Evolutionary conservation across 768 basidiomycete species (phyloP).

Genomic region (Steccherinum ochraceum): DNA sequence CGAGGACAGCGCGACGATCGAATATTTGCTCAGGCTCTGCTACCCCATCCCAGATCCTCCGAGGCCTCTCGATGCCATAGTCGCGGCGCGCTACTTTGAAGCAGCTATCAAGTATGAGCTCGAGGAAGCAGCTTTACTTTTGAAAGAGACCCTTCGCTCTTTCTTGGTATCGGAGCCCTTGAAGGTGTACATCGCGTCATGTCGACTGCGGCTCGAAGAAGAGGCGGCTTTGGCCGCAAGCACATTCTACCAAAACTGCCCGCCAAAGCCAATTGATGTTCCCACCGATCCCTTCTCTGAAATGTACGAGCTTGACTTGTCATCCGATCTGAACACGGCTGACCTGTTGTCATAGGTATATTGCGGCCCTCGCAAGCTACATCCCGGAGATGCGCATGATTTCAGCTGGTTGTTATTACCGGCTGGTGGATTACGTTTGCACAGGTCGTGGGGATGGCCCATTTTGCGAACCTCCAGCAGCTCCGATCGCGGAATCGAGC

Average conservation of each 20-base stretch:
- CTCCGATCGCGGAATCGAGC: not conserved
- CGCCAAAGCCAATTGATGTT: too few relatives aligned
- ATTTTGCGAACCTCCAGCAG: not conserved
- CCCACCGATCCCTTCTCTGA: too few relatives aligned
- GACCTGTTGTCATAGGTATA: not conserved
- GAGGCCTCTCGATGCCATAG: not conserved
- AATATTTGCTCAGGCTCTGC: conserved; percentile 15
- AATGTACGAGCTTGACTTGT: not conserved
- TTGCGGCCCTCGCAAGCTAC: not conserved
- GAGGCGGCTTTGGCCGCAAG: conserved; percentile 9
- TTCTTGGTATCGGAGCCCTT: conserved; percentile 5
- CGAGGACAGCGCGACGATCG: conserved; percentile 11
- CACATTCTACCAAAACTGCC: not conserved
- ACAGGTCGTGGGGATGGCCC: not conserved
- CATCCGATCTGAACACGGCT: not conserved
- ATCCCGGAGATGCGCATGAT: conserved; percentile 11
- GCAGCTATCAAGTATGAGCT: conserved; percentile 20
- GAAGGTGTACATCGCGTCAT: conserved; percentile 12
- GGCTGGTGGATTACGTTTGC: conserved; percentile 9
- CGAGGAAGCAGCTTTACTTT: conserved; percentile 4
- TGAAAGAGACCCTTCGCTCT: conserved; percentile 2
- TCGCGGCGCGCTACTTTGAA: conserved; percentile 12
- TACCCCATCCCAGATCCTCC: conserved; percentile 10
- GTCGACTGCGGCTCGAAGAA: conserved; percentile 11
- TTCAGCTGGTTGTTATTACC: conserved; percentile 11